These are phyloP conservation scores for Aureobasidium uvarum DNA, from an alignment of 2,329 filamentous ascomycete genomes.

Conservation along the genomic window DNA sequence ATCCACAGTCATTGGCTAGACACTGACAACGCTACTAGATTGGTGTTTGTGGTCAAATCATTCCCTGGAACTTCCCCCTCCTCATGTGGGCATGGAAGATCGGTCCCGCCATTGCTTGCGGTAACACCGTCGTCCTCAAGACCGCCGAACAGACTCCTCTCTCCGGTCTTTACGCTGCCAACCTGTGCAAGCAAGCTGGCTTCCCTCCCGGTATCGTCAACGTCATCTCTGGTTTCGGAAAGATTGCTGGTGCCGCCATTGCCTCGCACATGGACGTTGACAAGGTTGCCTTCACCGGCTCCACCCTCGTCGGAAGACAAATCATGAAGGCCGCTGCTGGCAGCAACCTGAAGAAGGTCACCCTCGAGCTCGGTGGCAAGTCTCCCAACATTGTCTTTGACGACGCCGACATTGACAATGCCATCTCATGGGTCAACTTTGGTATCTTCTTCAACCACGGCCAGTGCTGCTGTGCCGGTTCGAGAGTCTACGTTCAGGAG, in stretches of 20 bases:
- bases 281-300: conserved; percentile 82
- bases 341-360: conserved; percentile 80
- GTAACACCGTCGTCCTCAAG: conserved; percentile 72
- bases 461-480: conserved; percentile 70
- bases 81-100: conserved; percentile 85
- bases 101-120: conserved; percentile 67
- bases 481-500: conserved; percentile 83
- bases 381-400: conserved; percentile 77
- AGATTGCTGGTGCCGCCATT: conserved; percentile 72
- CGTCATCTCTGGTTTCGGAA: conserved; percentile 74
- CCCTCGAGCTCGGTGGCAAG: conserved; percentile 77
- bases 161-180: conserved; percentile 63
- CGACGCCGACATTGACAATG: conserved; percentile 73
- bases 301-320: conserved; percentile 67
- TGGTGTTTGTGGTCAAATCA: conserved; percentile 82
- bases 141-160: conserved; percentile 74
- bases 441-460: conserved; percentile 60
- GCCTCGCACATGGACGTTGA: conserved; percentile 75
- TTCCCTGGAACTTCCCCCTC: conserved; percentile 85
- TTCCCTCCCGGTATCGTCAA: conserved; percentile 78
- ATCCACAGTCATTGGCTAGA: neutral
- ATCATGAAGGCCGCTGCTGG: conserved; percentile 79
- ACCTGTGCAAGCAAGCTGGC: conserved; percentile 69
- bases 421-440: conserved; percentile 73
- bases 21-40: conserved; percentile 45